Conservation (phyloP, 2,329 filamentous ascomycete genomes). For the Kalmusia sp. region DNA sequence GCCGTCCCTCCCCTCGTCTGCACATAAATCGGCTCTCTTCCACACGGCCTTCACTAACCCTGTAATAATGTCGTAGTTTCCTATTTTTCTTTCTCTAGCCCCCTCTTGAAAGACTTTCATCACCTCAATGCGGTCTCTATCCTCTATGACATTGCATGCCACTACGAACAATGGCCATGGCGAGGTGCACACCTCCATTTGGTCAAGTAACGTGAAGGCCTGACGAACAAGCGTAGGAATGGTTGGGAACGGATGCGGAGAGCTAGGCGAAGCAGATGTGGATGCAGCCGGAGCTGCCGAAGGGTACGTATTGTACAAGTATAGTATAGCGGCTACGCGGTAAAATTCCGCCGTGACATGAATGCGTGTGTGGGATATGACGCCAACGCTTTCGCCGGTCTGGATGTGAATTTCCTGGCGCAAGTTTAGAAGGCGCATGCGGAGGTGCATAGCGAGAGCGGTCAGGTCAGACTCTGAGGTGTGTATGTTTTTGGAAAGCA, state of each 20-base stretch:
- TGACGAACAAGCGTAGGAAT: constrained; percentile 4
- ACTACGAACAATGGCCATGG: constrained; percentile 59
- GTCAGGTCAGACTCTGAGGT: neutral
- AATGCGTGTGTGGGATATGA: constrained; percentile 39
- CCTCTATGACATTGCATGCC: constrained; percentile 53
- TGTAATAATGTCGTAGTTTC: constrained; percentile 55
- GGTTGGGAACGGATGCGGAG: neutral
- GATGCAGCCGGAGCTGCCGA: constrained; percentile 17
- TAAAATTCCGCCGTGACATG: constrained; percentile 60
- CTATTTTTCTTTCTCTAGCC: constrained; percentile 53
- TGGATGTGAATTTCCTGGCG: constrained; percentile 32
- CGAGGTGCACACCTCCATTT: constrained; percentile 54
- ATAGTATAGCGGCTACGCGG: constrained; percentile 56
- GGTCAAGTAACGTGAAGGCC: constrained; percentile 47
- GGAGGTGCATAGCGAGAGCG: constrained; percentile 12
- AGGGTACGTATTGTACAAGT: constrained; percentile 48
- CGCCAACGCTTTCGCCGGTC: constrained; percentile 33
- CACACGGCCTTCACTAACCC: constrained; percentile 55
- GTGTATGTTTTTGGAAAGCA: neutral
- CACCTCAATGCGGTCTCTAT: constrained; percentile 52
- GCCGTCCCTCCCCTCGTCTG: constrained; percentile 36
- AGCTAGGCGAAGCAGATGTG: neutral
- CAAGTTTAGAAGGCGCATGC: constrained; percentile 25
- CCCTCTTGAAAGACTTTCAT: constrained; percentile 53
- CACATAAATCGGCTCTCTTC: constrained; percentile 55